These are phyloP conservation scores for Eutypa lata DNA, from an alignment of 2,329 filamentous ascomycete genomes.

Conservation along the genomic window DNA sequence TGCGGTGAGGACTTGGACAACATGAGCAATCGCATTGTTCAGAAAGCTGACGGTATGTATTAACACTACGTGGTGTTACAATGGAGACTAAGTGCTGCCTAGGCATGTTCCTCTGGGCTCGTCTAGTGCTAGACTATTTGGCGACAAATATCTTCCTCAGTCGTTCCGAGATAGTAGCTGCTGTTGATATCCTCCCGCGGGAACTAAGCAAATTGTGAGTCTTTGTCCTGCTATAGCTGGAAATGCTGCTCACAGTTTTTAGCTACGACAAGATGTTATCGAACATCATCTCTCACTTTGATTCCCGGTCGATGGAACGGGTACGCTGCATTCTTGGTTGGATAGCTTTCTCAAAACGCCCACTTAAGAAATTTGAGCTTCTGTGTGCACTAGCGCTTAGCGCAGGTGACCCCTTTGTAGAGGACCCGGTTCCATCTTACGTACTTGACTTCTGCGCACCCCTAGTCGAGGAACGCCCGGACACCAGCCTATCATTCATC, in stretches of 20 bases:
- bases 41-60: constrained; percentile 23
- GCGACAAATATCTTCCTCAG: constrained; percentile 27
- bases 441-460: constrained; percentile 20
- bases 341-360: constrained; percentile 34
- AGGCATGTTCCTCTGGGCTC: constrained; percentile 37
- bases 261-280: constrained; percentile 30
- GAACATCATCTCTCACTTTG: constrained; percentile 20
- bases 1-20: constrained; percentile 6
- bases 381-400: constrained; percentile 30
- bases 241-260: not conserved
- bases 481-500: constrained; percentile 23
- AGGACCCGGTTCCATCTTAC: constrained; percentile 17
- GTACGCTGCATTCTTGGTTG: constrained; percentile 30
- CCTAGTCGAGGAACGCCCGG: constrained; percentile 18
- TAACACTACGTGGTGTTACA: not conserved
- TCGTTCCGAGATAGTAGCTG: constrained; percentile 18
- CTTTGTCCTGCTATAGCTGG: not conserved
- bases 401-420: constrained; percentile 2
- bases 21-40: constrained; percentile 11
- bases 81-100: not conserved
- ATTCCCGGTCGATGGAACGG: constrained; percentile 23
- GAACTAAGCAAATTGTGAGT: constrained; percentile 23
- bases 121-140: constrained; percentile 33
- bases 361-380: constrained; percentile 30
- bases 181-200: constrained; percentile 20